Evolutionary conservation across 495 filamentous ascomycete genomes (phyloP), one percentile per base, ranked within the genome.

Genomic region (Collariella sp.): DNA sequence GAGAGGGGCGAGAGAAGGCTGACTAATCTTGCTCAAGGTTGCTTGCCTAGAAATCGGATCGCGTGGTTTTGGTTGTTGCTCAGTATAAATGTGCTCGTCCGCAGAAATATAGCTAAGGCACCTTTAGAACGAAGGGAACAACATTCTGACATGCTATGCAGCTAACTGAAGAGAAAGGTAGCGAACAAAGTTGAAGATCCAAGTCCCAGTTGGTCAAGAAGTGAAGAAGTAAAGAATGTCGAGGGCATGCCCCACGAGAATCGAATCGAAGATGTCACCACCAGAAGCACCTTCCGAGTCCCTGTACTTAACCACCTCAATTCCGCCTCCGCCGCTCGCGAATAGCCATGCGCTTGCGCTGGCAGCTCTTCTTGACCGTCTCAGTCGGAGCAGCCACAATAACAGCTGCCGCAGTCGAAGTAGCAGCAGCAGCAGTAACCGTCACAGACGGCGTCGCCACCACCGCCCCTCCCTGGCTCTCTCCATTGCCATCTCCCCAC

Each of bases 161-260:
- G 5, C 3, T 22, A 41, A 42, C 16, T 2, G 50, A 44, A 43
- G 22, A 42, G 24, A 23, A 11, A 42, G 1, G n/a, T 1, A 26
- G 2, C 7, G 1, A 7, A n/a, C 38, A 38, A 16, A 26, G 3
- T 16, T 1, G 7, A n/a, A 38, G 49, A 16, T 22, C 38, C 18
- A 6, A 41, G 49, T 38, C 47, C 35, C 12, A 2, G 7, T 31
- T 22, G 9, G 26, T 5, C 35, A 38, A 50, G 42, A 44, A 46
- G 18, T 24, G 12, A 44, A 22, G 23, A 52, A 50, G 20, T 29
- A 41, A 16, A 48, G 9, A 5, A 23, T 29, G 22, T 23, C 35
- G 29, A 38, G 34, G 40, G 31, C 39, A 35, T 45, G 54, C 31
- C 40, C 20, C 34, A 33, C 16, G 46, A 57, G 54, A 52, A 46